Percentiles rank a stretch among this genome's conserved stretches.
Conservation (phyloP, 306 rosid genomes). For the Sesbania bispinosa region DNA sequence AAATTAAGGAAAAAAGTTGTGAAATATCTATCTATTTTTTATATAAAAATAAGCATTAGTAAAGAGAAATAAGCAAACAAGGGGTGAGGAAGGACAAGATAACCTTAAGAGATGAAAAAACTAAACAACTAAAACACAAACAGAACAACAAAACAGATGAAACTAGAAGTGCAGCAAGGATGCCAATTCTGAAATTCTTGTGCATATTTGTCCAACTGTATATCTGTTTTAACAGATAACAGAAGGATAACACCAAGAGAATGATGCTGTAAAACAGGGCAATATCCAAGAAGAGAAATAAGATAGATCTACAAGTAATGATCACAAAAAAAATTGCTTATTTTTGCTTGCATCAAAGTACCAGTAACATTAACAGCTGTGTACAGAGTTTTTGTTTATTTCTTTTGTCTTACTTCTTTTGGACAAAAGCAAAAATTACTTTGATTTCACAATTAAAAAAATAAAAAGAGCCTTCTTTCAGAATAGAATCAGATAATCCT, state of each 20-base stretch:
- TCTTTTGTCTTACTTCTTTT: no score
- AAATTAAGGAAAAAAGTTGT: constrained; percentile 11
- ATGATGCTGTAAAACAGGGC: not conserved
- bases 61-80: not conserved
- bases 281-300: constrained; percentile 3
- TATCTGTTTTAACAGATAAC: not conserved
- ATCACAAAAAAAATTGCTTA: not conserved
- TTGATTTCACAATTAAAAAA: not conserved
- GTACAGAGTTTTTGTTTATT: no score
- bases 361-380: not conserved
- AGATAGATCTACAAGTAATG: not conserved
- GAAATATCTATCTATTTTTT: not conserved
- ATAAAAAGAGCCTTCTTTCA: not conserved
- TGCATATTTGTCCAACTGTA: not conserved
- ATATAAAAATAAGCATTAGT: not conserved
- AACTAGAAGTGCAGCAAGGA: not conserved
- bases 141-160: not conserved
- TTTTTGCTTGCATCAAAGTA: not conserved
- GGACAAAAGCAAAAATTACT: not conserved
- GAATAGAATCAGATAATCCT: not conserved
- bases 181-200: constrained; percentile 1
- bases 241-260: not conserved
- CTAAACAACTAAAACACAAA: not conserved
- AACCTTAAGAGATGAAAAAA: not conserved
- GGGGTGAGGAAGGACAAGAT: not conserved